phyloP scores from a whole-genome alignment of 305 asterid species.

The Fraxinus greggii region DNA sequence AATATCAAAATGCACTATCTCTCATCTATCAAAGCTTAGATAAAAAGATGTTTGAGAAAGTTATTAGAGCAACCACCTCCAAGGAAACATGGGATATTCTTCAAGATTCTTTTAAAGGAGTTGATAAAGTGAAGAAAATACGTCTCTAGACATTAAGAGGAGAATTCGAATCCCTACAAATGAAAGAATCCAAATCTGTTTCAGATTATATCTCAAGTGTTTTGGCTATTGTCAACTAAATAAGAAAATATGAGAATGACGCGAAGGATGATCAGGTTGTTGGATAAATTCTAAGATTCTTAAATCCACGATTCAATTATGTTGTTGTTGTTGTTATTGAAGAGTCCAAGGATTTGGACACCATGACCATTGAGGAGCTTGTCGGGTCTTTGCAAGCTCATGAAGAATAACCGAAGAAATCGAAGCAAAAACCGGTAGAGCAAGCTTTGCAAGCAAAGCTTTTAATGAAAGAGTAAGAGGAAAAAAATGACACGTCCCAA shows the following conservation, averaged over 20 bases:
- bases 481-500: background rate
- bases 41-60: slow-evolving; percentile 4
- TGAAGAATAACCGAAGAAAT: background rate
- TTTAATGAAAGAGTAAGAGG: background rate
- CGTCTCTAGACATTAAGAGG: background rate
- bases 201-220: background rate
- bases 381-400: background rate
- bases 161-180: background rate
- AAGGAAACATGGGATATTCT: background rate
- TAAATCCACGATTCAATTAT: background rate
- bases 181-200: background rate
- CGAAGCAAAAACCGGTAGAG: background rate
- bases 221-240: background rate
- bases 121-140: slow-evolving; percentile 1
- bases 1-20: background rate
- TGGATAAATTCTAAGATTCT: background rate
- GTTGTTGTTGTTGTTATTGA: slow-evolving; percentile 9
- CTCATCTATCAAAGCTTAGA: slow-evolving; percentile 1
- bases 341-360: slow-evolving; percentile 21
- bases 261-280: background rate
- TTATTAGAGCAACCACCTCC: background rate
- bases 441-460: background rate
- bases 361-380: background rate
- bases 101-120: background rate
- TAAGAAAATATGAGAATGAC: background rate